These are phyloP conservation scores for Prunus dulcis DNA, from an alignment of 306 rosid species.

Conservation along the genomic window DNA sequence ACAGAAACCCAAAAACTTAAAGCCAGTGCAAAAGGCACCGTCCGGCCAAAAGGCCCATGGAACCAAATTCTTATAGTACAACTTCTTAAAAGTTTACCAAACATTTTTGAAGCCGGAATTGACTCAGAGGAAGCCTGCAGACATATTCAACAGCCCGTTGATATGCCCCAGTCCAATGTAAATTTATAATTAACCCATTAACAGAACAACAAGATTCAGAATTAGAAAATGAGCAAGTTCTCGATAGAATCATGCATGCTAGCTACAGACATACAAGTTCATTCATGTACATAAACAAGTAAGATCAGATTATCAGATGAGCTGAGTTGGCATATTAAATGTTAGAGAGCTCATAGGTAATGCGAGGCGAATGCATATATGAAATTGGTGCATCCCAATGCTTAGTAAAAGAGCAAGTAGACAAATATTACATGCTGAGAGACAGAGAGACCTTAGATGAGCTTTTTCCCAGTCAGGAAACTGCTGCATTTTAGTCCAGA, in stretches of 20 bases:
- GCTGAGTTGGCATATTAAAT: not conserved
- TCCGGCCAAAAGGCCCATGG: not conserved
- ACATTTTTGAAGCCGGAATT: too few relatives aligned
- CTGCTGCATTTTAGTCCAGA: constrained; percentile 87
- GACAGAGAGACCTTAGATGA: constrained; percentile 43
- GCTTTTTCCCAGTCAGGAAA: constrained; percentile 51
- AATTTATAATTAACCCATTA: too few relatives aligned
- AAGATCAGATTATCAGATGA: not conserved
- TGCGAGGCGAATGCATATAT: not conserved
- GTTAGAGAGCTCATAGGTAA: not conserved
- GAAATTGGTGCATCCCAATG: not conserved
- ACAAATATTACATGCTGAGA: not conserved
- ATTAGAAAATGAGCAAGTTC: too few relatives aligned
- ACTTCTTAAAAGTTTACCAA: too few relatives aligned
- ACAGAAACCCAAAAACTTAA: not conserved
- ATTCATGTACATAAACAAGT: not conserved
- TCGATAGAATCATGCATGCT: too few relatives aligned
- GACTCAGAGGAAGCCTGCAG: too few relatives aligned
- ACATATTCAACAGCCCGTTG: too few relatives aligned
- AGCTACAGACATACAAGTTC: too few relatives aligned
- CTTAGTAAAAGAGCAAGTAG: not conserved
- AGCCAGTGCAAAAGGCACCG: not conserved
- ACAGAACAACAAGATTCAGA: too few relatives aligned
- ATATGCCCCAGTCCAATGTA: too few relatives aligned
- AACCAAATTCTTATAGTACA: too few relatives aligned